These are phyloP conservation scores for Dillenia turbinata DNA, from an alignment of 164 flowering plant genomes.

Conservation along the genomic window DNA sequence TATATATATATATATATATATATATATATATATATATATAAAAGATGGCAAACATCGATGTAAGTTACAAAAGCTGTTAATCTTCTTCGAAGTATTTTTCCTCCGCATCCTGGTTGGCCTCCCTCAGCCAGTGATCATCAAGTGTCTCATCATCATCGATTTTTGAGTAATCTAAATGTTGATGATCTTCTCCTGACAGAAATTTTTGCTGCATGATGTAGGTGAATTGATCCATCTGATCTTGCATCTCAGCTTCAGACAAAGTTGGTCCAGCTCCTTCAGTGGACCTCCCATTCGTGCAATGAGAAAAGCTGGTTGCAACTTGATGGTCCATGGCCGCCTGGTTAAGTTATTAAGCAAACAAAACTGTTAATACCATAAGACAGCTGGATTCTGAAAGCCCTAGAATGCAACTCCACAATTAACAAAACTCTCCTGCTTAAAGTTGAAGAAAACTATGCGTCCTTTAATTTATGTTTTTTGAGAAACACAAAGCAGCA, in stretches of 20 bases:
- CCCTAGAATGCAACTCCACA: too few species aligned
- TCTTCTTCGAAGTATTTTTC: conserved; percentile 83
- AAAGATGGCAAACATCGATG: too few species aligned
- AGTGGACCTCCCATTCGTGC: conserved; percentile 3
- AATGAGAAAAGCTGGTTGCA: conserved; percentile 6
- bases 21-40: too few species aligned
- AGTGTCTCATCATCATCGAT: conserved; percentile 78
- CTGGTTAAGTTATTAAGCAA: conserved; percentile 15
- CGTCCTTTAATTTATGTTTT: too few species aligned
- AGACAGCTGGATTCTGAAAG: too few species aligned
- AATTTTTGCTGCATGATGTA: conserved; percentile 88
- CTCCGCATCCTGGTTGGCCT: conserved; percentile 80
- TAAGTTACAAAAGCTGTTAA: conserved; percentile 1
- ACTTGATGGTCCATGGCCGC: conserved; percentile 11
- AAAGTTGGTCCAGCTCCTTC: conserved; percentile 17
- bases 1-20: too few species aligned
- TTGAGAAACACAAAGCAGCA: too few species aligned
- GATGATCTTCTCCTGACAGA: conserved; percentile 75
- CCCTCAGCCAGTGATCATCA: conserved; percentile 91
- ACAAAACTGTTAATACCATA: too few species aligned
- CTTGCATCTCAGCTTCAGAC: conserved; percentile 72
- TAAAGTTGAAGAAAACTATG: too few species aligned
- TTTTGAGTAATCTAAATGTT: conserved; percentile 76
- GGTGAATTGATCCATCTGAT: conserved; percentile 84
- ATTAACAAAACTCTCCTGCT: too few species aligned